phyloP scores from a whole-genome alignment of 306 rosid genomes.

The Bauhinia variegata region DNA sequence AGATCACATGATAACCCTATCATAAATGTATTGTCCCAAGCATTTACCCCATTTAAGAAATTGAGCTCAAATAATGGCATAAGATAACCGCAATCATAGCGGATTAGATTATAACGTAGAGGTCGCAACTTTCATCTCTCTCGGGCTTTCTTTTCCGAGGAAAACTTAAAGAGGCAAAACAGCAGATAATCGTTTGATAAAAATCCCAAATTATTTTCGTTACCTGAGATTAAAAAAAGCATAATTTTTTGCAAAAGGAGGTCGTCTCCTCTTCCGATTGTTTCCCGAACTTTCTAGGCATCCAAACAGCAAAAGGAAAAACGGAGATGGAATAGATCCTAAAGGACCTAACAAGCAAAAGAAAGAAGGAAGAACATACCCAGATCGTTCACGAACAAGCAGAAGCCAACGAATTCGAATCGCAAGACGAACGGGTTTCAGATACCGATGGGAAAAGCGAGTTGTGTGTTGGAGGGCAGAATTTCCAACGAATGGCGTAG shows the following conservation, averaged over 20 bases:
- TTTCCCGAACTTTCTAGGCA: neutral
- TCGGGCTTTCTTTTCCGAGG: neutral
- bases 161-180: neutral
- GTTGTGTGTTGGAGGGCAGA: neutral
- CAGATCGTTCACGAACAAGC: neutral
- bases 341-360: neutral
- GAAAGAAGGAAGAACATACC: neutral
- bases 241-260: neutral
- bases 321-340: constrained; percentile 6
- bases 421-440: neutral
- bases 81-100: neutral
- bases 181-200: neutral
- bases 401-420: constrained; percentile 5
- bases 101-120: neutral
- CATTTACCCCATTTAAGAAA: neutral
- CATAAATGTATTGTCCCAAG: neutral
- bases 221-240: neutral
- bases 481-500: neutral
- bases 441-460: constrained; percentile 2
- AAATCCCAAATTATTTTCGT: neutral
- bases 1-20: neutral
- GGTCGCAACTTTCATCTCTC: neutral
- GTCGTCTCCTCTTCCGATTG: neutral
- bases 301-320: neutral
- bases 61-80: neutral